Base-by-base conservation (phyloP, 176 grass and related monocot genomes). In the Aechmea fasciata region DNA sequence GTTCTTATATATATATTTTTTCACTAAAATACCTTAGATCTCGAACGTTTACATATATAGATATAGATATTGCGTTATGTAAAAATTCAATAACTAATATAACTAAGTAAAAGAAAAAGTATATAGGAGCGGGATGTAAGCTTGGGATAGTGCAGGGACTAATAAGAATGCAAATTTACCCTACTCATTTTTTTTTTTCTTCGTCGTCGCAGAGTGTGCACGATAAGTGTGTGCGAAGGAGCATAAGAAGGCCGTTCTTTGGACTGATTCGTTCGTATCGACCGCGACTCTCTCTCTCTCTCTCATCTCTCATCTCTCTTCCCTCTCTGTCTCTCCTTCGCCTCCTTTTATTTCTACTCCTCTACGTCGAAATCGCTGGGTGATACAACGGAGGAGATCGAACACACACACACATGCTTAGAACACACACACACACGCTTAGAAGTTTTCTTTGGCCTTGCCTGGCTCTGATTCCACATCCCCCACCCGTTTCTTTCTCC, bases 181-280 rank as follows among this genome's bases (percentile, higher is more conserved):
- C 13, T 18, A 2, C 9, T 17, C 17, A 15, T 57, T 22, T 63
- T 2, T 11, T 24, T 13, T 17, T 24, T 18, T 57, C 54, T 13
- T 57, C 9, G 9, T 59, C 14, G 12, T 59, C 9, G 54, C 54
- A 18, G 15, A 3, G 57, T 63, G 57, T 63, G 19, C 57, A 19
- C 29, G 65, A 67, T 25, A 48, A 48, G 28, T n/a, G 13, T 48
- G 65, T 67, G 65, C 23, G 29, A 17, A 48, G 65, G 65, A 67
- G 65, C 28, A 48, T 67, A 67, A 67, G 28, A 67, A 67, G 65
- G 65, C 14, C 65, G 65, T 67, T 24, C 14, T 12, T 67, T 47
- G 65, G 64, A 66, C 64, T 47, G 64, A 24, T 66, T 66, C 64
- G 22, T 66, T 66, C 64, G 25, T 66, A 33, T 14, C 64, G 22